Percentiles rank a stretch among this genome's conserved stretches.
Evolutionary conservation across 257 asterid genomes (phyloP).

Genomic region (Ophiorrhiza pumila): DNA sequence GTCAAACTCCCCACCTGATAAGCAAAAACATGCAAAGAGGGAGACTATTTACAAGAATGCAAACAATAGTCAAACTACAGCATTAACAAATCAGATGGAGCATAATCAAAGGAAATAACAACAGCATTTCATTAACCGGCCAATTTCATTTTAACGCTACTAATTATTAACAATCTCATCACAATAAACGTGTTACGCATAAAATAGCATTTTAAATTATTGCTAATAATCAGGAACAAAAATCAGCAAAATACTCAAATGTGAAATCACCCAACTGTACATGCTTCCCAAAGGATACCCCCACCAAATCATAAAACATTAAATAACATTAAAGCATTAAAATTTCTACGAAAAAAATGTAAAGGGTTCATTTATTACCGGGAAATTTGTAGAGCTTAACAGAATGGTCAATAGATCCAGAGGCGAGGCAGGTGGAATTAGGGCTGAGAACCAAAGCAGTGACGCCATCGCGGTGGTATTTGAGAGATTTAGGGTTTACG

Average conservation of each 20-base stretch:
- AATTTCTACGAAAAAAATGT: too few relatives aligned
- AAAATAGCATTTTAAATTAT: not conserved
- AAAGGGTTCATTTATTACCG: constrained; percentile 29
- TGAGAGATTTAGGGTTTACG: constrained; percentile 54
- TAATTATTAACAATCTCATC: not conserved
- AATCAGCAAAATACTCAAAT: not conserved
- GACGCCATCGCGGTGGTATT: constrained; percentile 82
- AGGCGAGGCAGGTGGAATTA: constrained; percentile 89
- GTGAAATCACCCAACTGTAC: too few relatives aligned
- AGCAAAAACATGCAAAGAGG: not conserved
- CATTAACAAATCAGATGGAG: not conserved
- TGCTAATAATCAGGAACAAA: too few relatives aligned
- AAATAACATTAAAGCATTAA: not conserved
- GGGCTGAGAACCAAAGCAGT: constrained; percentile 72
- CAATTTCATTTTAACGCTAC: not conserved
- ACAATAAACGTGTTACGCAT: too few relatives aligned
- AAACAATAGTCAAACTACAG: not conserved
- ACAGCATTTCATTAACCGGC: not conserved
- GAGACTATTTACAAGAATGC: not conserved
- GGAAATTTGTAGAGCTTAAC: constrained; percentile 96
- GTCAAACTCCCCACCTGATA: constrained; percentile 88
- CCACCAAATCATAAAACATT: too few relatives aligned
- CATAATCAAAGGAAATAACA: not conserved
- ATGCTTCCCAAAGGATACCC: too few relatives aligned
- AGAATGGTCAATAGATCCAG: constrained; percentile 88